Base-by-base conservation (phyloP, 805 yeast genomes). In the Cyberlindnera mississippiensis region DNA sequence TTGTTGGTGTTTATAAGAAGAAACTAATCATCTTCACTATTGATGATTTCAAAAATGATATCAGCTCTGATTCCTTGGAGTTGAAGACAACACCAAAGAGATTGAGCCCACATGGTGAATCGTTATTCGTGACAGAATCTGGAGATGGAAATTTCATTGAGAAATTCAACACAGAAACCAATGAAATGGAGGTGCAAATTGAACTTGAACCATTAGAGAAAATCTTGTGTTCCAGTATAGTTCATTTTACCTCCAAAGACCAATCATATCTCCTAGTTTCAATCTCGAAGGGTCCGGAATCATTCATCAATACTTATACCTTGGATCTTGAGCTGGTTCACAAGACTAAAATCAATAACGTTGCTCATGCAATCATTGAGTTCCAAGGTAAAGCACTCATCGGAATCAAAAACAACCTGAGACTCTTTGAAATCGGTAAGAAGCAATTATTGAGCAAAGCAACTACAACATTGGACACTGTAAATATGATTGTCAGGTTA, bases 391-490 rank as follows among this genome's bases (percentile, higher is more conserved):
- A 69, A 45, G 57, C 89, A 2, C 59, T 89, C 2, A 82, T 75
- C 2, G 90, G 86, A 0, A 51, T 76, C 37, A 73, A 71, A 1
- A 67, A 72, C 33, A 60, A 62, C 37, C 51, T 91, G 36, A 63
- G 85, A 28, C 50, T 85, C 8, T 89, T 74, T 56, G 90, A 81
- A 20, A 48, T 88, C 22, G 99, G 99, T 2, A 70, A 71, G 52
- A 85, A 82, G 49, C 97, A 90, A 56, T 66, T 91, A 29, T 66
- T 93, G 42, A 72, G 82, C 42, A 87, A 85, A 57, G 67, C 83
- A 0, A 73, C 80, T 6, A 57, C 74, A 2, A 59, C 53, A 4
- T 50, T 84, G 8, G 61, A 64, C 2, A 67, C 74, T 1, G 57
- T 72, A 12, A 66, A 69, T 4, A 69, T 69, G 35, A 78, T 88